Conservation (phyloP, 2,329 filamentous ascomycete genomes). For the Scedosporium minutisporum region DNA sequence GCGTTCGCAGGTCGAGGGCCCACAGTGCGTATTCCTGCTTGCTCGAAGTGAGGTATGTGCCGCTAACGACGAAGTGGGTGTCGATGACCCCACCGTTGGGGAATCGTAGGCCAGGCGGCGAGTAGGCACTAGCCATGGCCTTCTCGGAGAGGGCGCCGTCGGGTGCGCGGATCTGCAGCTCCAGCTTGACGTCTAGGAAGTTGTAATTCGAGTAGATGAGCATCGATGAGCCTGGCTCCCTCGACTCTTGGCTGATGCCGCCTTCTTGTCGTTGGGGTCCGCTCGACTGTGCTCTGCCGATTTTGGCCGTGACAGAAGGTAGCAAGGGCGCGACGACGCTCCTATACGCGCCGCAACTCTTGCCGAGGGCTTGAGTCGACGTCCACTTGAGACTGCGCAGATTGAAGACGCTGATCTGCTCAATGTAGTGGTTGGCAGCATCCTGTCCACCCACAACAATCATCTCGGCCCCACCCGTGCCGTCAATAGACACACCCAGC, state of each 20-base stretch:
- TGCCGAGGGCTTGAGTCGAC: constrained; percentile 73
- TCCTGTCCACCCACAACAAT: constrained; percentile 94
- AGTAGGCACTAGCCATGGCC: constrained; percentile 77
- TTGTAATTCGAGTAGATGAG: constrained; percentile 99
- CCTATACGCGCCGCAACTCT: constrained; percentile 91
- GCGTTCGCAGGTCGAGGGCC: constrained; percentile 78
- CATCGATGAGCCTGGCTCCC: constrained; percentile 62
- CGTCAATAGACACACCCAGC: constrained; percentile 82
- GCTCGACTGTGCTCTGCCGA: constrained; percentile 49
- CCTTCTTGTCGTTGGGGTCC: constrained; percentile 31
- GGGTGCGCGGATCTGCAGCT: constrained; percentile 76
- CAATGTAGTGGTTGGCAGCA: constrained; percentile 96
- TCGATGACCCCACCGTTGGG: constrained; percentile 94
- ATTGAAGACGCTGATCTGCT: constrained; percentile 98
- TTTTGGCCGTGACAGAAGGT: constrained; percentile 52
- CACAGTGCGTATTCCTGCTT: constrained; percentile 97
- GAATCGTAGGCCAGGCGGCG: constrained; percentile 85
- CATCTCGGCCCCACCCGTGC: constrained; percentile 90
- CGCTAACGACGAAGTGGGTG: constrained; percentile 93
- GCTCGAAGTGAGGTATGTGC: constrained; percentile 92
- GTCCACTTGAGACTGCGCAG: constrained; percentile 93
- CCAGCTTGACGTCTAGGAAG: constrained; percentile 92
- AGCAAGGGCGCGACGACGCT: constrained; percentile 85
- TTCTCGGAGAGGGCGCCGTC: constrained; percentile 81
- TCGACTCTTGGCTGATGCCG: constrained; percentile 42